phyloP scores from a whole-genome alignment of 1,284 basidiomycete genomes.

The Violaceomyces palustris region DNA sequence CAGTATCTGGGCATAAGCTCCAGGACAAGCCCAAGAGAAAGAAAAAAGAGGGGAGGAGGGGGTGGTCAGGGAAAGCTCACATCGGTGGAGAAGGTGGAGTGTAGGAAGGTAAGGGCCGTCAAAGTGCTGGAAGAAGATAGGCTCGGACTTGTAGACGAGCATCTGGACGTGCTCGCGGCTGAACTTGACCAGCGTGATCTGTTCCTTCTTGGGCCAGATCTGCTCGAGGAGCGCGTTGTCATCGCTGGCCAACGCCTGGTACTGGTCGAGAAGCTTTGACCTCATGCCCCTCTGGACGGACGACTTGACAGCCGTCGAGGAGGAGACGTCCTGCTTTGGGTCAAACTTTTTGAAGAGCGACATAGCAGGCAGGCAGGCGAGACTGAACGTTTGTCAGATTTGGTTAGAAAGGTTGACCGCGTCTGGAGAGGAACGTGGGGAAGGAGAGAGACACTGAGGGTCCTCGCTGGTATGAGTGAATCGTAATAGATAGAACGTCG shows the following conservation, averaged over 20 bases:
- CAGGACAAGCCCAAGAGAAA: not conserved
- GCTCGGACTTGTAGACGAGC: constrained; percentile 77
- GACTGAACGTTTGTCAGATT: no score
- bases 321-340: constrained; percentile 78
- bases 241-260: constrained; percentile 58
- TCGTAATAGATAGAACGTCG: no score
- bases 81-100: constrained; percentile 81
- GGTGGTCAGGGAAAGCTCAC: constrained; percentile 6
- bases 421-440: no score
- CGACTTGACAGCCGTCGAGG: constrained; percentile 89
- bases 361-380: constrained; percentile 31
- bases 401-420: no score
- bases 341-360: constrained; percentile 51
- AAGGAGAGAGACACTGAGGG: no score
- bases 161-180: constrained; percentile 95
- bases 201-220: constrained; percentile 98
- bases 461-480: no score
- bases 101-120: constrained; percentile 90
- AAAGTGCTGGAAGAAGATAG: constrained; percentile 93
- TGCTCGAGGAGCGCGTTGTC: constrained; percentile 71
- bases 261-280: constrained; percentile 71
- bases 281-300: constrained; percentile 89
- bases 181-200: constrained; percentile 77
- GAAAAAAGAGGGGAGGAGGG: not conserved
- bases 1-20: no score